These are phyloP conservation scores for Mycena filopes DNA, from an alignment of 768 basidiomycete genomes.

Conservation along the genomic window DNA sequence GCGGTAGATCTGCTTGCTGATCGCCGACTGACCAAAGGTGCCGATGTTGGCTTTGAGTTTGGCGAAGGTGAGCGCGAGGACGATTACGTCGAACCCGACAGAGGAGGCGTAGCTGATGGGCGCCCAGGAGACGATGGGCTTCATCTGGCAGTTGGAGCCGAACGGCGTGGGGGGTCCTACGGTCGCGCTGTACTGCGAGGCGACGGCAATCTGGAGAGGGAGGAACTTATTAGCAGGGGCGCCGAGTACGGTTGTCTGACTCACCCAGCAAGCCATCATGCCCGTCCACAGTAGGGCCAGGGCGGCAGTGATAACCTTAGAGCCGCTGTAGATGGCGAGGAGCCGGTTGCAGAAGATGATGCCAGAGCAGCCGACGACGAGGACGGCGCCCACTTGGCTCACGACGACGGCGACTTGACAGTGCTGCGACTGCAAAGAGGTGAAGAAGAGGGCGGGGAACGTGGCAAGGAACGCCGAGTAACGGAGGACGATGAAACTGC, in stretches of 20 bases:
- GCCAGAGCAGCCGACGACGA: slow-evolving; percentile 45
- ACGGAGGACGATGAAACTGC: slow-evolving; percentile 46
- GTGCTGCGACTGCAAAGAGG: slow-evolving; percentile 39
- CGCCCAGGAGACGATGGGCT: slow-evolving; percentile 44
- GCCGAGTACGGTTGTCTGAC: background rate
- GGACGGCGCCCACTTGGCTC: slow-evolving; percentile 42
- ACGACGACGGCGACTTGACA: slow-evolving; percentile 44
- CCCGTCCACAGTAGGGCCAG: slow-evolving; percentile 38
- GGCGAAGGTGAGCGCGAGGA: slow-evolving; percentile 40
- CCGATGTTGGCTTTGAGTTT: slow-evolving; percentile 24
- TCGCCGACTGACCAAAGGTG: slow-evolving; percentile 35
- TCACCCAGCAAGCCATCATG: slow-evolving; percentile 46
- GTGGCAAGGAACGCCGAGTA: slow-evolving; percentile 46
- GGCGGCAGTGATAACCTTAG: slow-evolving; percentile 37
- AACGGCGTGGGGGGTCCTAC: slow-evolving; percentile 40
- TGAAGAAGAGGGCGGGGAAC: slow-evolving; percentile 41
- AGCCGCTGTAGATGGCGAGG: slow-evolving; percentile 45
- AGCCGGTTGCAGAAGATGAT: slow-evolving; percentile 47
- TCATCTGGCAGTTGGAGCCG: slow-evolving; percentile 47
- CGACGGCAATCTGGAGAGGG: slow-evolving; percentile 43
- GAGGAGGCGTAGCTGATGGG: slow-evolving; percentile 46
- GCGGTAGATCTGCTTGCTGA: slow-evolving; percentile 42
- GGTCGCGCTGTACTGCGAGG: slow-evolving; percentile 41
- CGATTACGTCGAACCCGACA: slow-evolving; percentile 42
- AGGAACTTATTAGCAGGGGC: slow-evolving; percentile 1